Base-by-base conservation (phyloP, 371 early-diverging fungal genomes). In the Paraphysoderma sedebokerense region DNA sequence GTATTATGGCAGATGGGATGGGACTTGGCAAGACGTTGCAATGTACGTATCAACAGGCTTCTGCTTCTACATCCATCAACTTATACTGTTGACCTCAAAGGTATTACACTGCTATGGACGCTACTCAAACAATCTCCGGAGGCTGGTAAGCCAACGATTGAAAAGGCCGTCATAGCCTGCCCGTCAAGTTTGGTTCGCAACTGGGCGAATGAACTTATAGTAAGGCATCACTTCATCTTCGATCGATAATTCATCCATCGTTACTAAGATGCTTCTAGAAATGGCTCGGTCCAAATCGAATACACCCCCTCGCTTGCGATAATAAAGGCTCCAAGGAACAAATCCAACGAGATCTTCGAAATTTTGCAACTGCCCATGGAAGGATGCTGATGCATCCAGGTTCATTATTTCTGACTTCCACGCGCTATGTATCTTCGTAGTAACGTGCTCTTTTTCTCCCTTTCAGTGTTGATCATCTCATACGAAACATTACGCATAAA, bases 1-100 rank as follows among this genome's bases (percentile, higher is more conserved):
- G 91, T 56, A 96, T 96, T 48, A 92, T 93, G 92, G 97, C 97
- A 2, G 97, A 96, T 65, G 97, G 93, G 59, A 93, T 93, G 93
- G 96, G 96, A 26, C 63, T 96, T 13, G 96, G 96, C 22, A 96
- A 96, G 59, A 92, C 96, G 3, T 51, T 65, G 35, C 65, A 65
- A 54, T 67, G 65, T 62, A 38, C 13, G 39, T 13, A 29, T 17
- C 42, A n/a, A 36, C 24, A 4, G 35, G 12, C 32, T 17, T 15
- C 38, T 24, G 23, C 11, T 49, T 17, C 26, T 22, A 30, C 13
- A 39, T n/a, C n/a, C n/a, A n/a, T n/a, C n/a, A n/a, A n/a, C n/a
- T n/a, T 33, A 0, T 2, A 19, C 26, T 35, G 13, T 38, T 26
- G 11, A 19, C 35, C 7, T 12, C 27, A 28, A 45, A 23, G 8